These are phyloP conservation scores for Beauveria varroae DNA, from an alignment of 2,329 filamentous ascomycete genomes.

Conservation along the genomic window DNA sequence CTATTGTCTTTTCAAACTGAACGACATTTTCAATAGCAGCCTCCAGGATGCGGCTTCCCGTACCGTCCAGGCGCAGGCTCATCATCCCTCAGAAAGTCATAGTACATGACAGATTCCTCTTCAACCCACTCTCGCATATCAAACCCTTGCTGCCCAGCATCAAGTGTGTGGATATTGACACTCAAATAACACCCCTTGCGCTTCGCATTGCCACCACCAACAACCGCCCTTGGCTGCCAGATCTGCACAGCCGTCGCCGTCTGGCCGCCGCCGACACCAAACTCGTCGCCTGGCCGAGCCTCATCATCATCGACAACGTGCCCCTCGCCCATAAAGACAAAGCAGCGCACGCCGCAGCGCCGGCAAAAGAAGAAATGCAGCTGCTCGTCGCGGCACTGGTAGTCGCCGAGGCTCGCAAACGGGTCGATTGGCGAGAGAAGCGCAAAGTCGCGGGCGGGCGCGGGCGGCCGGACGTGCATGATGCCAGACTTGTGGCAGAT, in stretches of 20 bases:
- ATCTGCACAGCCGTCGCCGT: too few species aligned
- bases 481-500: slow-evolving; percentile 40
- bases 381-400: slow-evolving; percentile 24
- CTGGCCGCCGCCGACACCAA: too few species aligned
- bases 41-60: slow-evolving; percentile 14
- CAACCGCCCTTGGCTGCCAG: too few species aligned
- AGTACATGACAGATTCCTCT: slow-evolving; percentile 24
- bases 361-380: slow-evolving; percentile 39
- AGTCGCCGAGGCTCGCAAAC: slow-evolving; percentile 31
- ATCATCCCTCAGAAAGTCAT: slow-evolving; percentile 15
- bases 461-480: slow-evolving; percentile 39
- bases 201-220: too few species aligned
- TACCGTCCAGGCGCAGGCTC: slow-evolving; percentile 1
- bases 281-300: too few species aligned
- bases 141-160: too few species aligned
- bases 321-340: slow-evolving; percentile 29
- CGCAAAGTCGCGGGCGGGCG: too few species aligned
- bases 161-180: too few species aligned
- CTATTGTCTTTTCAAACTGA: neutral
- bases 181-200: too few species aligned
- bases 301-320: too few species aligned
- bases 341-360: slow-evolving; percentile 36
- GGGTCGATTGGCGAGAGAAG: slow-evolving; percentile 35
- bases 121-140: too few species aligned
- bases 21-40: slow-evolving; percentile 14